phyloP scores from a whole-genome alignment of 306 rosid species.

The Inga laurina region DNA sequence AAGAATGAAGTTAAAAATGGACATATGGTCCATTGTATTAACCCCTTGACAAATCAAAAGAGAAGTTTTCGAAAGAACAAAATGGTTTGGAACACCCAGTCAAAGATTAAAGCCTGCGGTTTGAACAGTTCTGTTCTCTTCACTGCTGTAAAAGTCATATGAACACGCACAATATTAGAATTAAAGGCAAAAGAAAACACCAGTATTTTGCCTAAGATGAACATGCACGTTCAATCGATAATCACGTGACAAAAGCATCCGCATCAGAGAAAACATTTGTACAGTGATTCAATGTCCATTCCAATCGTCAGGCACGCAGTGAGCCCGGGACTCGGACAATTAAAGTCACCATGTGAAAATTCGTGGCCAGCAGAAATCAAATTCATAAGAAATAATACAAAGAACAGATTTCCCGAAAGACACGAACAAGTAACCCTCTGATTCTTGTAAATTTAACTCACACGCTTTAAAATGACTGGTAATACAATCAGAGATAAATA shows the following conservation, averaged over 20 bases:
- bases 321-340: neutral
- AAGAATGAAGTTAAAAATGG: neutral
- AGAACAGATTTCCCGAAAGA: neutral
- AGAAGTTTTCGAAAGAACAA: neutral
- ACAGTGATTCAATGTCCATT: neutral
- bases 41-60: neutral
- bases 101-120: neutral
- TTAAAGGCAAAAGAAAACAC: neutral
- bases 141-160: neutral
- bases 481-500: neutral
- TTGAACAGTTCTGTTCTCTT: slow-evolving; percentile 1
- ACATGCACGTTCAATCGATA: neutral
- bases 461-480: neutral
- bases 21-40: neutral
- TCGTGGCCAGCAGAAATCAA: neutral
- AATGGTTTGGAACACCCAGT: slow-evolving; percentile 5
- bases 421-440: neutral
- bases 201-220: neutral
- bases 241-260: neutral
- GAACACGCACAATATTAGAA: neutral
- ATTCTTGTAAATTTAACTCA: neutral
- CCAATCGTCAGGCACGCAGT: neutral
- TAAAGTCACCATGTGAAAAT: neutral
- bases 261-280: neutral
- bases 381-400: neutral